Evolutionary conservation across 2,329 filamentous ascomycete species (phyloP), one percentile per base, ranked within the genome.

Genomic region (Colletotrichum horii): DNA sequence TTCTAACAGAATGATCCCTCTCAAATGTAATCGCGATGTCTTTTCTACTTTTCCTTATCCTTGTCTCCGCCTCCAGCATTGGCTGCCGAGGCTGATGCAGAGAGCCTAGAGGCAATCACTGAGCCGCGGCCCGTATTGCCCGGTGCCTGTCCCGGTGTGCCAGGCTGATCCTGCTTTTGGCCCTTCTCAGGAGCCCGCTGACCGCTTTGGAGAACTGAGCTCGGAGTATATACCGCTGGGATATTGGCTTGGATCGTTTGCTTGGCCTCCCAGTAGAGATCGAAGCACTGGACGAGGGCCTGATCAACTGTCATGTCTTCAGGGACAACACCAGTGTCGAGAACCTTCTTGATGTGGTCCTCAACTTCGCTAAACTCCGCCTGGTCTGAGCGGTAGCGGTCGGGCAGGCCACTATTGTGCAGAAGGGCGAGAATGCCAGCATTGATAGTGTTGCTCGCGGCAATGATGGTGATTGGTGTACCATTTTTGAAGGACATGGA

Each of bases 391-490:
- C 88, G 84, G 77, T 90, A 90, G 9, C 88, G 82, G 75, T 90
- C 87, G 4, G 89, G 89, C 22, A 91, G 79, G 2, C 89, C 89
- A 74, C 88, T 90, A 79, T 90, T 90, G 80, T 90, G 88, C 73
- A 91, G 78, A 19, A 90, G 82, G 4, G 88, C 89, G 6, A 91
- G 83, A 8, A 90, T 78, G 3, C 89, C 89, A 9, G 89, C 87
- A 55, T 86, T 83, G 70, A 89, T 80, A 1, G 89, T 91, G 79
- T 90, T 90, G 73, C 85, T 78, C 8, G 87, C 88, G 2, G 87
- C 89, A 9, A 90, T 84, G n/a, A 86, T 75, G 4, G 89, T 78
- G 71, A 90, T 88, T 19, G 84, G 80, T 2, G 82, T 85, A 15
- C 85, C 85, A 15, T 85, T 71, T 15, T 80, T 74, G 28, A 79